Evolutionary conservation across 2,329 filamentous ascomycete species (phyloP).

Genomic region (Fusarium keratoplasticum): DNA sequence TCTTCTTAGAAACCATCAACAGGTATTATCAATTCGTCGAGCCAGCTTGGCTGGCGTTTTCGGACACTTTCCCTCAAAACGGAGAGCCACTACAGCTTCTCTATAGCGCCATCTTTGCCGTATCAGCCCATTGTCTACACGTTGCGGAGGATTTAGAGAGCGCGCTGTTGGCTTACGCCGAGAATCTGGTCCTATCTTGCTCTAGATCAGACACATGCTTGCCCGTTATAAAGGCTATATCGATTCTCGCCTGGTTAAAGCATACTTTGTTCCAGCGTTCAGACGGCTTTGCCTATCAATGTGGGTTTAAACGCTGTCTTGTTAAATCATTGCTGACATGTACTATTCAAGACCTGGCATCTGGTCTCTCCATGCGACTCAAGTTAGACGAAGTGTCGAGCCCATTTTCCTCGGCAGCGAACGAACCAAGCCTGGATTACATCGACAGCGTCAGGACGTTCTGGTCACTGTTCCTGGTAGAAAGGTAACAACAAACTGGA

Average conservation of each 20-base stretch:
- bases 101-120: not conserved
- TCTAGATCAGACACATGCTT: not conserved
- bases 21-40: not conserved
- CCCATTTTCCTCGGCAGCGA: not conserved
- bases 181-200: not conserved
- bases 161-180: not conserved
- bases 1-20: not conserved
- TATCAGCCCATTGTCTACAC: not conserved
- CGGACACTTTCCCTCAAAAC: not conserved
- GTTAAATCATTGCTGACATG: not conserved
- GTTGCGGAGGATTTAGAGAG: not conserved
- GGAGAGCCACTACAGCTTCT: not conserved
- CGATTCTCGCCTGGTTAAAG: not conserved
- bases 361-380: not conserved
- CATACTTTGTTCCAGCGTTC: not conserved
- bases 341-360: not conserved
- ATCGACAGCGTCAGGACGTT: not conserved
- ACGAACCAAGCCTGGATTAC: not conserved
- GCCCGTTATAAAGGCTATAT: not conserved
- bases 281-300: not conserved
- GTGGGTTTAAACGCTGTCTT: not conserved
- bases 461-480: not conserved
- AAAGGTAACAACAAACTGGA: not conserved
- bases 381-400: not conserved
- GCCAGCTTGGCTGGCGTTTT: not conserved